A percentile compares a stretch with the other conserved stretches of the same genome.
phyloP scores from a whole-genome alignment of 2,329 filamentous ascomycete genomes.

The Lanzia echinophila region DNA sequence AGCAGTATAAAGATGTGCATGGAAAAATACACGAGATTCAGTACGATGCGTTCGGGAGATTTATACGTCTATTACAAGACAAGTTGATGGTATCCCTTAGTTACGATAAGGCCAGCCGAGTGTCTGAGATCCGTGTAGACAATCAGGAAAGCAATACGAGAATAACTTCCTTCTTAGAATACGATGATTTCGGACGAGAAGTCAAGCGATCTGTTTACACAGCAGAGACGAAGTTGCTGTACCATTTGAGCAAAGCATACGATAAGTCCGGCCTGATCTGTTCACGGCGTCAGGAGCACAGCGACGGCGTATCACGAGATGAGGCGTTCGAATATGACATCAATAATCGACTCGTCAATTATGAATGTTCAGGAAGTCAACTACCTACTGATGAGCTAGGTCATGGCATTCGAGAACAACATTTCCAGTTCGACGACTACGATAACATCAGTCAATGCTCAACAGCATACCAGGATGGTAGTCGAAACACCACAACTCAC shows the following conservation, averaged over 20 bases:
- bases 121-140: background rate
- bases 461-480: background rate
- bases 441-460: background rate
- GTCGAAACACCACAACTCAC: background rate
- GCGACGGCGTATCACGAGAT: background rate
- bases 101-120: slow-evolving; percentile 3
- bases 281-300: background rate
- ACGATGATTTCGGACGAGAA: slow-evolving; percentile 5
- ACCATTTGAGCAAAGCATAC: slow-evolving; percentile 1
- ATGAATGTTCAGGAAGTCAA: background rate
- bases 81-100: background rate
- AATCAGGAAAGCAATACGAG: background rate
- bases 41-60: slow-evolving; percentile 1
- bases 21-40: background rate
- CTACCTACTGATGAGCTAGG: background rate
- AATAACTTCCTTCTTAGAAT: background rate
- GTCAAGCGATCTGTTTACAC: background rate
- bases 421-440: slow-evolving; percentile 1
- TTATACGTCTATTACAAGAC: background rate
- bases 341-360: slow-evolving; percentile 4
- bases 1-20: background rate
- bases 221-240: background rate
- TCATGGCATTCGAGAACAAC: background rate
- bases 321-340: slow-evolving; percentile 6
- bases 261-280: background rate